Percentiles rank a stretch among this genome's conserved stretches.
These are phyloP conservation scores for Annulohypoxylon maeteangense DNA, from an alignment of 495 filamentous ascomycete genomes.

Conservation along the genomic window DNA sequence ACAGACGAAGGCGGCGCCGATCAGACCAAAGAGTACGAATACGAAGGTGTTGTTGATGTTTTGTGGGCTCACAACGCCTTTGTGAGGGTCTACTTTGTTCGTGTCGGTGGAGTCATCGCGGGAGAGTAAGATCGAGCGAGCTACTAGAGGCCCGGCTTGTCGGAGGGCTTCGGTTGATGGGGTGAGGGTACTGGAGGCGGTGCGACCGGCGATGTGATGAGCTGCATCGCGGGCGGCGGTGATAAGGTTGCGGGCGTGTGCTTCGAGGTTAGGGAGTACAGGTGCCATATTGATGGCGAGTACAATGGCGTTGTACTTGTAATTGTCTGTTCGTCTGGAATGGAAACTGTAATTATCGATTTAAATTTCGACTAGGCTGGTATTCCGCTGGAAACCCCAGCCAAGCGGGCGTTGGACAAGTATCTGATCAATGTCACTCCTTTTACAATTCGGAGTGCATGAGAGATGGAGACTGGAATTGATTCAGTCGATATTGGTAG, in stretches of 20 bases:
- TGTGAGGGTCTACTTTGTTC: constrained; percentile 46
- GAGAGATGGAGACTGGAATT: constrained; percentile 24
- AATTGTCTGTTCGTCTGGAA: not conserved
- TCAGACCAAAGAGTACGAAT: constrained; percentile 84
- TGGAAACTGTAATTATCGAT: constrained; percentile 12
- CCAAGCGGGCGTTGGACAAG: constrained; percentile 22
- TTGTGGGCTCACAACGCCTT: constrained; percentile 69
- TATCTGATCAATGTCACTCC: constrained; percentile 17
- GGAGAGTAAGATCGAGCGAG: constrained; percentile 51
- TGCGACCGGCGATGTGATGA: constrained; percentile 25
- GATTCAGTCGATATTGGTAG: not conserved
- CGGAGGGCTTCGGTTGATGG: constrained; percentile 19
- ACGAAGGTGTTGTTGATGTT: constrained; percentile 85
- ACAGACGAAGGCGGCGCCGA: constrained; percentile 81
- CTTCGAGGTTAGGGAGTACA: constrained; percentile 40
- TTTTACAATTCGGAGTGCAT: constrained; percentile 16
- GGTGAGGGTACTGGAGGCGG: constrained; percentile 15
- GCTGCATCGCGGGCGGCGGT: constrained; percentile 34
- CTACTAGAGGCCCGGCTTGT: constrained; percentile 55
- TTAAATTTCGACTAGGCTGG: constrained; percentile 25
- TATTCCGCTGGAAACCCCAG: constrained; percentile 44
- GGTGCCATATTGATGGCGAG: constrained; percentile 39
- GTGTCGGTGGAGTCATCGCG: constrained; percentile 40
- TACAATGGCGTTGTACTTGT: not conserved
- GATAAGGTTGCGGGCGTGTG: constrained; percentile 44